Percentiles rank a stretch among this genome's conserved stretches.
Evolutionary conservation across 148 eudicot genomes (phyloP).

Genomic region (Arbutus unedo): DNA sequence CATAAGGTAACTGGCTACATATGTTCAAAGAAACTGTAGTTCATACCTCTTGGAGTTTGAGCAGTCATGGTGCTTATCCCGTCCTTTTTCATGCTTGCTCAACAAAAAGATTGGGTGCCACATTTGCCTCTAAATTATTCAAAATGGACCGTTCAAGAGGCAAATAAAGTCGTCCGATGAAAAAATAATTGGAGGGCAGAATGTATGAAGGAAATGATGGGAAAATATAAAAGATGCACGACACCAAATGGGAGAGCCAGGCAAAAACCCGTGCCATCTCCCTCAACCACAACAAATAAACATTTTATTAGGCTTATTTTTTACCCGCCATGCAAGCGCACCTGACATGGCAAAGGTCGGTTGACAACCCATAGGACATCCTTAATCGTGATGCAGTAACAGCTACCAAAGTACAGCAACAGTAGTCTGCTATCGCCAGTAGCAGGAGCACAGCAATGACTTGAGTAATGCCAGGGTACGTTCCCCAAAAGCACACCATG

Average conservation of each 20-base stretch:
- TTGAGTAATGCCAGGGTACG: background rate
- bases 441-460: background rate
- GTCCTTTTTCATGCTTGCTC: background rate
- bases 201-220: background rate
- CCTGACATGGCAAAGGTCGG: constrained; percentile 69
- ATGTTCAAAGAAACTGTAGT: no score
- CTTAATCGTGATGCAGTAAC: no score
- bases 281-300: constrained; percentile 25
- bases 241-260: constrained; percentile 53
- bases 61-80: no score
- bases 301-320: constrained; percentile 20
- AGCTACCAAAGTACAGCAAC: background rate
- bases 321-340: constrained; percentile 72
- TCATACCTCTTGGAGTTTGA: no score
- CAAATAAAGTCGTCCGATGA: background rate
- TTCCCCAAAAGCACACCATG: background rate
- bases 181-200: background rate
- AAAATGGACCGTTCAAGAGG: background rate
- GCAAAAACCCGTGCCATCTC: constrained; percentile 68
- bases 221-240: background rate
- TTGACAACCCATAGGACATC: constrained; percentile 11
- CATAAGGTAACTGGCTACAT: no score
- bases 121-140: background rate
- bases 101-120: background rate
- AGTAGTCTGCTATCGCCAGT: background rate